Percentiles rank a stretch among this genome's conserved stretches.
Evolutionary conservation across 1,139 yeast genomes (phyloP).

Genomic region (Candida sp.): DNA sequence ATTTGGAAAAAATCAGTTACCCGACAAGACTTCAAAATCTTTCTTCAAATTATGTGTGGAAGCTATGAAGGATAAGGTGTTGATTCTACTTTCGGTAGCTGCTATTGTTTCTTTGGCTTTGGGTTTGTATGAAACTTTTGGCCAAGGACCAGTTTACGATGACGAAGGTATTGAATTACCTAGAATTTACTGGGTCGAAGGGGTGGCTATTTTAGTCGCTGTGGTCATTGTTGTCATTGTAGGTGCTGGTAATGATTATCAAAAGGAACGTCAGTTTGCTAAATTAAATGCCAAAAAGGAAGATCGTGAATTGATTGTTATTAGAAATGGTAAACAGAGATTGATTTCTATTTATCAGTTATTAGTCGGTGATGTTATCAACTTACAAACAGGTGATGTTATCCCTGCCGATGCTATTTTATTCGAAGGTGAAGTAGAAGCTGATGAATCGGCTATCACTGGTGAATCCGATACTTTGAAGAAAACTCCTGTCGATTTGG

Average conservation of each 20-base stretch:
- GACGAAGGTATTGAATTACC: constrained; percentile 74
- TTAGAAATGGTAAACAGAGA: constrained; percentile 68
- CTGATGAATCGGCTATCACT: constrained; percentile 90
- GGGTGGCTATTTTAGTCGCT: constrained; percentile 95
- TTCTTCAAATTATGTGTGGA: constrained; percentile 70
- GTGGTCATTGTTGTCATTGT: constrained; percentile 87
- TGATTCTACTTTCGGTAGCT: constrained; percentile 78
- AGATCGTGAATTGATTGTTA: constrained; percentile 74
- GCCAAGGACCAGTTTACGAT: constrained; percentile 75
- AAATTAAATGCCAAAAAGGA: constrained; percentile 84
- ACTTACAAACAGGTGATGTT: constrained; percentile 90
- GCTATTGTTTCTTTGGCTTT: constrained; percentile 87
- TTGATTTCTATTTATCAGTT: constrained; percentile 73
- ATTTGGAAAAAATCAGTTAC: constrained; percentile 72
- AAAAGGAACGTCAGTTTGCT: constrained; percentile 92
- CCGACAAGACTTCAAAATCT: constrained; percentile 64
- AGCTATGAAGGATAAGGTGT: constrained; percentile 88
- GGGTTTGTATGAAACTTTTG: constrained; percentile 91
- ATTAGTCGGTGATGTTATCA: constrained; percentile 80
- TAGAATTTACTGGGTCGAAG: constrained; percentile 96
- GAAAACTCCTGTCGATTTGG: constrained; percentile 55
- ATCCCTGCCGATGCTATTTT: constrained; percentile 86
- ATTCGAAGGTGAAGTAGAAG: constrained; percentile 74
- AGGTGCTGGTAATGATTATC: constrained; percentile 94
- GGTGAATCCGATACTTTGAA: constrained; percentile 88